A percentile compares a stretch with the other conserved stretches of the same genome.
Conservation (phyloP, 2,329 filamentous ascomycete species). For the Didymella segeticola region DNA sequence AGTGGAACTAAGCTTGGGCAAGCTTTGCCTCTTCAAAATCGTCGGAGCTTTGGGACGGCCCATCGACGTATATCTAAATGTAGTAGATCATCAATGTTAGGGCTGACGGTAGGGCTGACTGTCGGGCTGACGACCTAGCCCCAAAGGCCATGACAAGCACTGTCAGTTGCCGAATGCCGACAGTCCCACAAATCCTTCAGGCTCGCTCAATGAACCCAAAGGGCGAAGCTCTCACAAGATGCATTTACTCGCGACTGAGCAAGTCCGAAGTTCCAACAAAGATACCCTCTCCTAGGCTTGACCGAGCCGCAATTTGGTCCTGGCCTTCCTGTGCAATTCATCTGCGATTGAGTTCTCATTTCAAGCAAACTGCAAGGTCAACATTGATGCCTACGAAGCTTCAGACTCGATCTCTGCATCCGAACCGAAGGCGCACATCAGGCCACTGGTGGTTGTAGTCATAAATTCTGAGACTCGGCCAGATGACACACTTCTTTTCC, state of each 20-base stretch:
- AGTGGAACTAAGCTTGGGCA: too few relatives aligned
- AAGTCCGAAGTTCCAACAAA: slow-evolving; percentile 15
- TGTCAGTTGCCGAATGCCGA: too few relatives aligned
- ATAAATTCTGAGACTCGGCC: slow-evolving; percentile 54
- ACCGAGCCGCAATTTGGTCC: slow-evolving; percentile 17
- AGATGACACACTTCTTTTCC: slow-evolving; percentile 60
- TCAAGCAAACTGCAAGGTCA: slow-evolving; percentile 50
- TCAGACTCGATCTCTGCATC: slow-evolving; percentile 55
- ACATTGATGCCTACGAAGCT: slow-evolving; percentile 57
- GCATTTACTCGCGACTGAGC: slow-evolving; percentile 26
- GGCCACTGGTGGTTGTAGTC: slow-evolving; percentile 60
- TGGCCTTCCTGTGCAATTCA: neutral
- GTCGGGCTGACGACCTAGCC: too few relatives aligned
- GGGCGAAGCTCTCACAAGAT: too few relatives aligned
- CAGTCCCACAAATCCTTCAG: too few relatives aligned
- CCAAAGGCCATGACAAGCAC: too few relatives aligned
- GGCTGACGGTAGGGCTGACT: too few relatives aligned
- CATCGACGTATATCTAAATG: too few relatives aligned
- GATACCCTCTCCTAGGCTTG: slow-evolving; percentile 25
- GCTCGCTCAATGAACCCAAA: too few relatives aligned
- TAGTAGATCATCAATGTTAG: too few relatives aligned
- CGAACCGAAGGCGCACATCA: slow-evolving; percentile 54
- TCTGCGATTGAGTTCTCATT: neutral
- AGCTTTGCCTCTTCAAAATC: too few relatives aligned
- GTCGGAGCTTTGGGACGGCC: too few relatives aligned